Conservation (phyloP, 1,284 basidiomycete genomes). For the Marasmius fiardii region DNA sequence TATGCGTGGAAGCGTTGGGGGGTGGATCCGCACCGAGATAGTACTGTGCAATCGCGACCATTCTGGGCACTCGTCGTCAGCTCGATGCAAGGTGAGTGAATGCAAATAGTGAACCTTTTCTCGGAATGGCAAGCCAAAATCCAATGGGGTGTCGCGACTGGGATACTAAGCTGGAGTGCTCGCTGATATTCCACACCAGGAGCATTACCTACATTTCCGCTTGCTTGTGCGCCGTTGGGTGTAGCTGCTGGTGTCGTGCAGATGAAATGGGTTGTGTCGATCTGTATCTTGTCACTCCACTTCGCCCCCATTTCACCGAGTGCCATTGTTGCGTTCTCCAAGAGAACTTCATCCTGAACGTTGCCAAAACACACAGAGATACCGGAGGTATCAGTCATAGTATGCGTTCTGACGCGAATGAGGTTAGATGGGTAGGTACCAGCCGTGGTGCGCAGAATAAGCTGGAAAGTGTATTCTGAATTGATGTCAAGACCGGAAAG, state of each 20-base stretch:
- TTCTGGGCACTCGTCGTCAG: conserved; percentile 42
- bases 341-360: conserved; percentile 66
- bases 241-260: conserved; percentile 83
- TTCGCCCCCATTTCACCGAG: conserved; percentile 81
- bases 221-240: conserved; percentile 54
- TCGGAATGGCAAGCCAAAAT: conserved; percentile 81
- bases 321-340: conserved; percentile 77
- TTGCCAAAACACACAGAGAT: conserved; percentile 92
- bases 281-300: conserved; percentile 90
- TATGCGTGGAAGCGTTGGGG: conserved; percentile 37
- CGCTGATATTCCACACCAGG: conserved; percentile 88
- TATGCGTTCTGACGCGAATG: conserved; percentile 82
- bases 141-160: conserved; percentile 90
- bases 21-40: conserved; percentile 70
- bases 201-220: conserved; percentile 44
- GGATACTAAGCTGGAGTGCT: conserved; percentile 86
- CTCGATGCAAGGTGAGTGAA: conserved; percentile 1
- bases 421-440: conserved; percentile 85
- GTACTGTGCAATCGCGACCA: conserved; percentile 82
- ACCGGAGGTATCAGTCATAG: conserved; percentile 91
- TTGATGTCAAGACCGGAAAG: conserved; percentile 86
- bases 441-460: conserved; percentile 86
- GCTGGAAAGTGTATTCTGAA: conserved; percentile 89
- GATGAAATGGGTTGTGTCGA: conserved; percentile 96
- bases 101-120: conserved; percentile 57